Percentiles rank a stretch among this genome's conserved stretches.
phyloP scores from a whole-genome alignment of 208 protist genomes.

The Crithidia mellificae region DNA sequence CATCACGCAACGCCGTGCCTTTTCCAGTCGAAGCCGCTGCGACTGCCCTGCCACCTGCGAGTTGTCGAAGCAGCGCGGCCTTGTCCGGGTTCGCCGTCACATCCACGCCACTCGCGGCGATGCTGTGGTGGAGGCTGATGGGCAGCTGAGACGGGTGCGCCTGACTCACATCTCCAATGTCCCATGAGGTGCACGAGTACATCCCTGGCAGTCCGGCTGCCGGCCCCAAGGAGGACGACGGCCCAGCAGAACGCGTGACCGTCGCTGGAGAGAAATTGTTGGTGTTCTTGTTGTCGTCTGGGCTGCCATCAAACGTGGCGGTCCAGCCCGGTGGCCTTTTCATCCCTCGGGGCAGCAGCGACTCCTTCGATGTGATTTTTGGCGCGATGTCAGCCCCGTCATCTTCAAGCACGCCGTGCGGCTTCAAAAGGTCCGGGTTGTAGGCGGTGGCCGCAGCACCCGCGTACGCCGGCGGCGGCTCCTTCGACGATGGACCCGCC shows the following conservation, averaged over 20 bases:
- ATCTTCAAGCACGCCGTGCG: slow-evolving; percentile 35
- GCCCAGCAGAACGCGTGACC: slow-evolving; percentile 18
- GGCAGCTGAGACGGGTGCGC: slow-evolving; percentile 78
- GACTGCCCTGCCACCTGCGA: too few species aligned
- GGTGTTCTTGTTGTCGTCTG: background rate
- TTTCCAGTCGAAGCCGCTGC: slow-evolving; percentile 24
- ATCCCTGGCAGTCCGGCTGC: slow-evolving; percentile 5
- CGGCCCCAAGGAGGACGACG: background rate
- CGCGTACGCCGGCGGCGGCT: slow-evolving; percentile 46
- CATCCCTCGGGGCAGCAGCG: slow-evolving; percentile 39
- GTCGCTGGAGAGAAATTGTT: background rate
- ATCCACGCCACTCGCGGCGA: slow-evolving; percentile 47
- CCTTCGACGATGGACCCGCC: slow-evolving; percentile 6
- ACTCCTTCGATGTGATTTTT: slow-evolving; percentile 73
- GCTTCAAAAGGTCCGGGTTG: slow-evolving; percentile 61
- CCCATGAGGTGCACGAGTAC: slow-evolving; percentile 73
- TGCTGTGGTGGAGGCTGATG: slow-evolving; percentile 49
- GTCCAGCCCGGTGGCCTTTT: slow-evolving; percentile 5
- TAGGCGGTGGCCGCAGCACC: slow-evolving; percentile 50
- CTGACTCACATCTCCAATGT: slow-evolving; percentile 69
- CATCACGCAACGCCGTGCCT: slow-evolving; percentile 25
- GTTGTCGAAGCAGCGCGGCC: slow-evolving; percentile 54
- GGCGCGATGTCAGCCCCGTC: slow-evolving; percentile 58
- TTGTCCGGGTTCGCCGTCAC: slow-evolving; percentile 44
- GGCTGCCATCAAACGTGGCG: slow-evolving; percentile 7